Evolutionary conservation across 495 filamentous ascomycete species (phyloP), one percentile per base, ranked within the genome.

Genomic region (Zalerion maritima): DNA sequence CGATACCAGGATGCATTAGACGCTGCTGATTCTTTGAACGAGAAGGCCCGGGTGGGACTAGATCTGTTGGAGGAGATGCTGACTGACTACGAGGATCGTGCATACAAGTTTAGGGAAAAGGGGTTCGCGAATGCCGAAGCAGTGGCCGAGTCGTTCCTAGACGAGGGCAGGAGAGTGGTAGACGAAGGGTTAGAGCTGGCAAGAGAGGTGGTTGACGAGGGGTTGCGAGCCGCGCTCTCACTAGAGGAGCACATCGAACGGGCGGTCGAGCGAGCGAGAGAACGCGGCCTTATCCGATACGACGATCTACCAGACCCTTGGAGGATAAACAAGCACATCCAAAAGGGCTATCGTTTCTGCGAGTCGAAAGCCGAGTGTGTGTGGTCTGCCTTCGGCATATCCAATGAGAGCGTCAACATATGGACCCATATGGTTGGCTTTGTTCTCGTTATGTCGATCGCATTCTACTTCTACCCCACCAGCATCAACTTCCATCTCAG

Each of bases 351-450:
- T 47, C 86, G 89, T 21, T 99, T 99, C 59, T 79, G 70, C 31
- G 76, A 87, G 33, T 78, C 75, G 28, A 92, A 91, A 49, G 45
- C 83, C 28, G 87, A 81, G 24, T 96, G 87, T 47, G 57, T 96
- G 21, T 67, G 69, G 13, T 94, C 84, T 4, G 69, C 81, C 31
- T 83, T 94, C 46, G 58, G 67, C 17, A 62, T 85, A 38, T 87
- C 79, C 29, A 99, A 99, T 51, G 89, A 99, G 53, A 63, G 78
- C 26, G 76, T 94, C 55, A 99, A 99, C 53, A 99, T 99, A 44
- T 99, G 91, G 91, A 81, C 85, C 8, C 89, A 99, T 49, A 64
- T 75, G 6, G 65, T 99, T 21, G 89, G 89, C 8, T 64, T 99
- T 18, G 39, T 96, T 18, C 60, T 94, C 37, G 79, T 99, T 22